Evolutionary conservation across 2,329 filamentous ascomycete species (phyloP).

Genomic region (Hortaea werneckii): DNA sequence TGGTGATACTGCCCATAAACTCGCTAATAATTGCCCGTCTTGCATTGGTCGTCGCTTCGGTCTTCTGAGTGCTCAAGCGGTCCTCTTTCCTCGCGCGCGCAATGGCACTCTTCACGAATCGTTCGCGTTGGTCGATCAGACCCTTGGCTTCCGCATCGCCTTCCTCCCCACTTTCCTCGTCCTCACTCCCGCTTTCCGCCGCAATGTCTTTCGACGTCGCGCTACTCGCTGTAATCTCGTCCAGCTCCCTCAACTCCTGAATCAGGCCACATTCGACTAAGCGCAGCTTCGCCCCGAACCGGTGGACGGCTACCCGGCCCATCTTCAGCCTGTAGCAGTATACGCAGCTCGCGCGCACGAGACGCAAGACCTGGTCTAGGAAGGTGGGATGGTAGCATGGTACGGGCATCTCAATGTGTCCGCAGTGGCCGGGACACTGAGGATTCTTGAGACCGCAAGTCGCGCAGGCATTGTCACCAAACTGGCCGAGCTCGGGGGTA

Average conservation of each 20-base stretch:
- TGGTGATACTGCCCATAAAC: slow-evolving; percentile 65
- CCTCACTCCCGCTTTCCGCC: slow-evolving; percentile 4
- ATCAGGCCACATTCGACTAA: slow-evolving; percentile 78
- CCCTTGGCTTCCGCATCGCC: slow-evolving; percentile 49
- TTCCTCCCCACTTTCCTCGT: slow-evolving; percentile 27
- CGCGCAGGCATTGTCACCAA: slow-evolving; percentile 74
- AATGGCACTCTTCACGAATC: slow-evolving; percentile 65
- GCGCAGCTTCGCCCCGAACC: slow-evolving; percentile 72
- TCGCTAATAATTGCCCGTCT: slow-evolving; percentile 68
- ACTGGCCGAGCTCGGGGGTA: slow-evolving; percentile 82
- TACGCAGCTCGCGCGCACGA: slow-evolving; percentile 77
- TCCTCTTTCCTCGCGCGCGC: slow-evolving; percentile 44
- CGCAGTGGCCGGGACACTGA: slow-evolving; percentile 80
- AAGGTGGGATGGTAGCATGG: slow-evolving; percentile 96
- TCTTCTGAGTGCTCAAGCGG: slow-evolving; percentile 52
- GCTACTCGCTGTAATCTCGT: slow-evolving; percentile 28
- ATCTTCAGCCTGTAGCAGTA: slow-evolving; percentile 86
- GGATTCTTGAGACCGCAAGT: slow-evolving; percentile 78
- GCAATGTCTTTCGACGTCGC: neutral
- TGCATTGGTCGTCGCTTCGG: slow-evolving; percentile 70
- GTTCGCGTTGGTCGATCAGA: slow-evolving; percentile 47
- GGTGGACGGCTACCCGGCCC: slow-evolving; percentile 63
- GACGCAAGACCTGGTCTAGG: slow-evolving; percentile 78
- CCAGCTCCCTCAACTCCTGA: slow-evolving; percentile 49
- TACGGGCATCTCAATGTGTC: slow-evolving; percentile 88